A percentile compares a stretch with the other conserved stretches of the same genome.
phyloP scores from a whole-genome alignment of 495 filamentous ascomycete genomes.

The Aspergillus taichungensis region DNA sequence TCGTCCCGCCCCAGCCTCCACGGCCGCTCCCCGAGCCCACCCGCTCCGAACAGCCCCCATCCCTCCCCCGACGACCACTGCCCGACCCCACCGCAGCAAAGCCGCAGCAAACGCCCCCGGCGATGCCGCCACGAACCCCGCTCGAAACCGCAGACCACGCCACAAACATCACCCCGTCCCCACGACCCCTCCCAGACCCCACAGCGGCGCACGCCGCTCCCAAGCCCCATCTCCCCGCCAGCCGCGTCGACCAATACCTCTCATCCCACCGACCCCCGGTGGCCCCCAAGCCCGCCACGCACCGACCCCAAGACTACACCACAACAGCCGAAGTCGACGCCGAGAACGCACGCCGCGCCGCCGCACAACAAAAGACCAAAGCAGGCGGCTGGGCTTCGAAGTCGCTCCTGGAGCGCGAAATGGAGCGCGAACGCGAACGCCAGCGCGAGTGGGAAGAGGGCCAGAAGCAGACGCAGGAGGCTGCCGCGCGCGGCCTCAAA shows the following conservation, averaged over 20 bases:
- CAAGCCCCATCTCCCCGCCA: slow-evolving; percentile 17
- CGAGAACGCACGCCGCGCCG: slow-evolving; percentile 57
- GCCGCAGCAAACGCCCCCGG: slow-evolving; percentile 17
- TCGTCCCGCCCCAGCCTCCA: slow-evolving; percentile 26
- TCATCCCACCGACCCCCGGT: slow-evolving; percentile 40
- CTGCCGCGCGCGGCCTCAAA: slow-evolving; percentile 33
- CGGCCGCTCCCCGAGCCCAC: slow-evolving; percentile 32
- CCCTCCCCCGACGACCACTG: slow-evolving; percentile 20
- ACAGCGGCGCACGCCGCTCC: slow-evolving; percentile 30
- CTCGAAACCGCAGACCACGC: slow-evolving; percentile 38
- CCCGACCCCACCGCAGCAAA: slow-evolving; percentile 19
- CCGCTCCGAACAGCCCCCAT: slow-evolving; percentile 13
- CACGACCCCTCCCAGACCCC: slow-evolving; percentile 45
- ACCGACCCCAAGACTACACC: slow-evolving; percentile 47
- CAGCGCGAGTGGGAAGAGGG: slow-evolving; percentile 92
- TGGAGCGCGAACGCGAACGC: slow-evolving; percentile 88
- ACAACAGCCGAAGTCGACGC: slow-evolving; percentile 56
- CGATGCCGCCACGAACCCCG: slow-evolving; percentile 44
- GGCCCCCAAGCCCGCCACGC: slow-evolving; percentile 25
- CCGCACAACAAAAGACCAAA: slow-evolving; percentile 59
- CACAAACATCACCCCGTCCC: slow-evolving; percentile 34
- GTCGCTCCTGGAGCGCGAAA: slow-evolving; percentile 84
- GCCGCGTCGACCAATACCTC: slow-evolving; percentile 41
- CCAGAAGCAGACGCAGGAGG: slow-evolving; percentile 63
- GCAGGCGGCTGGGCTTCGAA: slow-evolving; percentile 70